phyloP scores from a whole-genome alignment of 768 basidiomycete genomes.

The Gyrodon lividus region DNA sequence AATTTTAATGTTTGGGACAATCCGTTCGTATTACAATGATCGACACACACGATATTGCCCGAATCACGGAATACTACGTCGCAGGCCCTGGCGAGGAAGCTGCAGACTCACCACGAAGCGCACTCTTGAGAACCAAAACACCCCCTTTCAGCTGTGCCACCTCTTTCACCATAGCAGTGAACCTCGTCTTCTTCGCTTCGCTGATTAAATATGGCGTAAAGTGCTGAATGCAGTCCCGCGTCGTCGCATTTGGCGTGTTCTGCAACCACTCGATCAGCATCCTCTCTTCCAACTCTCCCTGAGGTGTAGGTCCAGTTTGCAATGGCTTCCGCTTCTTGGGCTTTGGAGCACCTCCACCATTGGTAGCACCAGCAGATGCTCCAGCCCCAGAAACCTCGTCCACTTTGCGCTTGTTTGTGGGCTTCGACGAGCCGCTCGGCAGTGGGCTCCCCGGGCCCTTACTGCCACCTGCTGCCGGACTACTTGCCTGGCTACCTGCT shows the following conservation, averaged over 20 bases:
- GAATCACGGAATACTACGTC: conserved; percentile 22
- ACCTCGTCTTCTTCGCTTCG: conserved; percentile 65
- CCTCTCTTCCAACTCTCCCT: conserved; percentile 57
- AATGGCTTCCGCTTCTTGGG: conserved; percentile 56
- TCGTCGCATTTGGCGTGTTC: conserved; percentile 66
- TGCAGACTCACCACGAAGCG: conserved; percentile 32
- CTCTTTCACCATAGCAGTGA: conserved; percentile 79
- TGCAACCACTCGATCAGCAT: conserved; percentile 78
- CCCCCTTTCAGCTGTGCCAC: conserved; percentile 72
- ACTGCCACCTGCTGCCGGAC: conserved; percentile 25
- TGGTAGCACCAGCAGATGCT: conserved; percentile 7
- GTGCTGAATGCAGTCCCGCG: conserved; percentile 76
- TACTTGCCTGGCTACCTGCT: conserved; percentile 48
- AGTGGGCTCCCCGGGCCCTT: conserved; percentile 27
- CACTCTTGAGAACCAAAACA: conserved; percentile 54
- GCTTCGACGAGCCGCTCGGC: conserved; percentile 35
- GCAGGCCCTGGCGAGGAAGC: no score
- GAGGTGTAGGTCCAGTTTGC: conserved; percentile 38
- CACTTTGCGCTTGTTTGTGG: conserved; percentile 62
- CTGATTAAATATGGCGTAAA: conserved; percentile 76
- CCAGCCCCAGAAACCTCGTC: conserved; percentile 35
- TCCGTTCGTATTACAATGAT: conserved; percentile 17
- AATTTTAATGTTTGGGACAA: conserved; percentile 1
- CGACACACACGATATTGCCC: conserved; percentile 13
- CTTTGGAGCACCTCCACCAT: conserved; percentile 36